Conservation (phyloP, 495 filamentous ascomycete genomes). For the Pseudoneurospora amorphoporcata region DNA sequence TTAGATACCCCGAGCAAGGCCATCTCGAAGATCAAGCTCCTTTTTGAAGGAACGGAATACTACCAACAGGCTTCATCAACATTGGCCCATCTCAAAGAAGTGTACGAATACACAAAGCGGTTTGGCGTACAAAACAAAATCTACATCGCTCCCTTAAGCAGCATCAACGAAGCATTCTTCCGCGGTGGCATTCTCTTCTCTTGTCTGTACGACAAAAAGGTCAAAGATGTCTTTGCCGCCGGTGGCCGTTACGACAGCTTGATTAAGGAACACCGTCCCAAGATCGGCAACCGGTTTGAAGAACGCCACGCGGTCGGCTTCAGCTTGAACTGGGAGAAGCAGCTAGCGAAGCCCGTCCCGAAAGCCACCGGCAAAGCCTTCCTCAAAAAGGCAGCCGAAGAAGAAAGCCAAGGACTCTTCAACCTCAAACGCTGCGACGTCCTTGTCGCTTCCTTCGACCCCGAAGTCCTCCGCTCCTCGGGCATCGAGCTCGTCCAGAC, state of each 20-base stretch:
- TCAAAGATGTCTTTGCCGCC: conserved; percentile 78
- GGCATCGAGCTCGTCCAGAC: conserved; percentile 66
- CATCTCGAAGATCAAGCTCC: conserved; percentile 55
- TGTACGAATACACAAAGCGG: conserved; percentile 63
- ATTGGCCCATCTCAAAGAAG: conserved; percentile 66
- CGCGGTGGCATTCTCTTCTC: conserved; percentile 80
- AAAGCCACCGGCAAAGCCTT: conserved; percentile 50
- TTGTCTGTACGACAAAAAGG: conserved; percentile 79
- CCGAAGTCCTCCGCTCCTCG: conserved; percentile 61
- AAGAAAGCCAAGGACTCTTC: conserved; percentile 47
- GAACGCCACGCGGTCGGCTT: conserved; percentile 78
- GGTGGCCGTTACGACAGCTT: conserved; percentile 88
- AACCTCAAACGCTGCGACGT: conserved; percentile 69
- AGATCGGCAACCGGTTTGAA: conserved; percentile 38
- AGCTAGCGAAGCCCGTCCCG: conserved; percentile 55
- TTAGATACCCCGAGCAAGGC: conserved; percentile 63
- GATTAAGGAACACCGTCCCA: conserved; percentile 60
- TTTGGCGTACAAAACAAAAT: conserved; percentile 68
- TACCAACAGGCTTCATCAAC: conserved; percentile 57
- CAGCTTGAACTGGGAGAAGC: conserved; percentile 78
- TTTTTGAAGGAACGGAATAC: conserved; percentile 63
- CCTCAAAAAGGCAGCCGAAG: conserved; percentile 51
- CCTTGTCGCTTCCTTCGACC: conserved; percentile 77
- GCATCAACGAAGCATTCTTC: conserved; percentile 89
- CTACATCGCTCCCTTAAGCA: conserved; percentile 77